Evolutionary conservation across 83 land plant genomes (phyloP).

Genomic region (Picea abies): DNA sequence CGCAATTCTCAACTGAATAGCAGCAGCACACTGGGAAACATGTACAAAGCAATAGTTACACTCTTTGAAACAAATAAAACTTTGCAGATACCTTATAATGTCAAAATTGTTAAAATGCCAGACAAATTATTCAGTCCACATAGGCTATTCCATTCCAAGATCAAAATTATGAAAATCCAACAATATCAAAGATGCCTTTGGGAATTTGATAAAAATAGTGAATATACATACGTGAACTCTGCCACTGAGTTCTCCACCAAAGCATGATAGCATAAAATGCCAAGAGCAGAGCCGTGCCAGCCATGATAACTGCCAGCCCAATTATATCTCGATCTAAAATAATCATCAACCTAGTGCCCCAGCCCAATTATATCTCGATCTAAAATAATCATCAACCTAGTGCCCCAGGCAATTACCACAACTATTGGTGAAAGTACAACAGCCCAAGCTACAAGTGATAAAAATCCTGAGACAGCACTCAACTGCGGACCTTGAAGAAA

Average conservation of each 20-base stretch:
- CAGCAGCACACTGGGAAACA: neutral
- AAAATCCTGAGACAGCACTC: constrained; percentile 49
- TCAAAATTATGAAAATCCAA: neutral
- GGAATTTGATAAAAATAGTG: constrained; percentile 3
- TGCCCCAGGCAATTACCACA: constrained; percentile 81
- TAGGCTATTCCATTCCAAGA: neutral
- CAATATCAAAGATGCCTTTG: neutral
- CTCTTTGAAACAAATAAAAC: neutral
- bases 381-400: constrained; percentile 67
- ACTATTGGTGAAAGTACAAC: constrained; percentile 84
- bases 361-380: constrained; percentile 83
- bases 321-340: constrained; percentile 75
- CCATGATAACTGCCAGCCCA: constrained; percentile 95
- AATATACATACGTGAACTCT: constrained; percentile 51
- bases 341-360: constrained; percentile 72
- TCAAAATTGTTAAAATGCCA: neutral
- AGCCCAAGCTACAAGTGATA: constrained; percentile 72
- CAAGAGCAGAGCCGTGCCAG: constrained; percentile 84
- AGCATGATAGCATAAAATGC: neutral
- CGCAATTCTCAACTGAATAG: neutral
- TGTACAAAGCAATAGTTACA: too few relatives aligned
- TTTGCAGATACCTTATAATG: neutral
- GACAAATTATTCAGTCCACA: neutral
- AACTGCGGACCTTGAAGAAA: neutral
- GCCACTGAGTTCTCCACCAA: too few relatives aligned